Evolutionary conservation across 345 rosid genomes (phyloP), one percentile per base, ranked within the genome.

Genomic region (Hibiscus mutabilis): DNA sequence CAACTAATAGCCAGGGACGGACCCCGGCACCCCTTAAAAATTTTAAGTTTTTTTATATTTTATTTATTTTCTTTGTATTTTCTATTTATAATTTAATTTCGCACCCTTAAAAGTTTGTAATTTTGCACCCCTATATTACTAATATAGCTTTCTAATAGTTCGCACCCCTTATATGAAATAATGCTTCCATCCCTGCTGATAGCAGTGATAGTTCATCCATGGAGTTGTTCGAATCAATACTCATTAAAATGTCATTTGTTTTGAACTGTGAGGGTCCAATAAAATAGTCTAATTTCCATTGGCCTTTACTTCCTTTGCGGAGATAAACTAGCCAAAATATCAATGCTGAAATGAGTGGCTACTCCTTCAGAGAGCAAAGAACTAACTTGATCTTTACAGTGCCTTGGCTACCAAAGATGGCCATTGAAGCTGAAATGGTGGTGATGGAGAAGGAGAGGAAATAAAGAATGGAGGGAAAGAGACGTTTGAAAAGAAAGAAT

Each of bases 251-350:
- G 73, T 91, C 97, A 27, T 84, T 84, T 58, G 89, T 86, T 73
- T 89, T 94, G 79, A 88, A 91, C 71, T 63, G 84, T 53, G 96
- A 93, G 60, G 91, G 86, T 75, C 97, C 96, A 0, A 68, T 49
- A 63, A 91, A 94, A 15, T 87, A 81, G 5, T 85, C 80, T 93
- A 91, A 91, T 76, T 84, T 89, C 96, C 98, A 91, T 40, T 77
- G 85, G 66, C 89, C 85, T 74, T 78, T 78, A 14, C 84, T 77
- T 85, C 85, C 81, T 68, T 75, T 87, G 27, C 82, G 78, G 78
- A 83, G 33, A 72, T 83, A 85, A 73, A 86, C 52, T 55, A 88
- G 33, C 69, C 83, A 93, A 31, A 87, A 69, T 61, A 82, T 77
- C 58, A 82, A 75, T 62, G 84, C 85, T 47, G 77, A 68, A n/a